Evolutionary conservation across 768 basidiomycete species (phyloP), one percentile per base, ranked within the genome.

Genomic region (Boletus rubropictus): DNA sequence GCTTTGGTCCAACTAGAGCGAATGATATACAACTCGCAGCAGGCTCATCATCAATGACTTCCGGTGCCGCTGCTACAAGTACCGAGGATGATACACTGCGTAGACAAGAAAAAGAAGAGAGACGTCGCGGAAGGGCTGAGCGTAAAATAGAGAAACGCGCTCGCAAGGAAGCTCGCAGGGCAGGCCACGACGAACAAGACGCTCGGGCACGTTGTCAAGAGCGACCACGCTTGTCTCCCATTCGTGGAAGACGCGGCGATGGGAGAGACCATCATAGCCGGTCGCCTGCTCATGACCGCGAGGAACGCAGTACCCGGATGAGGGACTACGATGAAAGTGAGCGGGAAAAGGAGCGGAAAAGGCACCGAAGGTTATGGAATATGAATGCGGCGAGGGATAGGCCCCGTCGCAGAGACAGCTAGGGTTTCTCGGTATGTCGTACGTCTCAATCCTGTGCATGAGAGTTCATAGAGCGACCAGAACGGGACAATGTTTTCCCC

Each of bases 1-100:
- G 89, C 4, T 90, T 87, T 63, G 84, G 79, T 35, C 79, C 82
- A 8, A 67, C 78, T 1, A 64, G 74, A 61, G 63, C 69, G 14
- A 63, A 58, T 41, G 60, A 51, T 34, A 60, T 59, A 17, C 55
- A 61, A n/a, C 48, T 59, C 11, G 40, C 53, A 21, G 38, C 46
- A 25, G 55, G 48, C 29, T 53, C 58, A n/a, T 53, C 58, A n/a
- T 57, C 61, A 29, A 39, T 52, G 5, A 46, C 49, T 48, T 31
- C 46, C 11, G 53, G 46, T 11, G 48, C 50, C 38, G 37, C 46
- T 9, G 56, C 42, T 17, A 54, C 60, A 14, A 49, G 50, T 15
- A 56, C 50, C 50, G 58, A 60, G 46, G 69, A 55, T 52, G 69
- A 58, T 60, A 63, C 57, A 59, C 51, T 57, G 46, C 66, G 57